Base-by-base conservation (phyloP, 2,329 filamentous ascomycete genomes). In the Hymenoscyphus linearis region DNA sequence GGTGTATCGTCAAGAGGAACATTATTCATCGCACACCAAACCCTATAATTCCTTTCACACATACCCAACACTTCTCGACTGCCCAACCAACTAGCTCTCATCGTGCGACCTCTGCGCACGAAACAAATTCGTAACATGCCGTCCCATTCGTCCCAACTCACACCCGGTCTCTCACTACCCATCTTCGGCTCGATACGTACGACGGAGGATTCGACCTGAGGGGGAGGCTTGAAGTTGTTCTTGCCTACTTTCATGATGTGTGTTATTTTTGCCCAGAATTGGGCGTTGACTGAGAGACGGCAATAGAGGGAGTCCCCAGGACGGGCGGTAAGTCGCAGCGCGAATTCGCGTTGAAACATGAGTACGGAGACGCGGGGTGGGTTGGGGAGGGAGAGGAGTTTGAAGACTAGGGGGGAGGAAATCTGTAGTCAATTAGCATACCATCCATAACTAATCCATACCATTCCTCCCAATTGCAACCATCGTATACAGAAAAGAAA, bases 301-400 rank as follows among this genome's bases (percentile, higher is more conserved):
- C 87, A 92, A 79, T 97, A 98, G 9, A 98, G 84, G 58, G 91
- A 84, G 72, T 97, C 93, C 9, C 91, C 91, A 0, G 93, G 91
- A 52, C 88, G 87, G 14, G 95, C 95, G 60, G 96, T 93, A 37
- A 98, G 80, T 44, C 93, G 85, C 74, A 96, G 86, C 18, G 93
- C 93, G 71, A 97, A 97, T 77, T 98, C 93, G 72, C 92, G 86
- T 79, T 98, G 93, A 71, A 96, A 95, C 92, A 96, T 96, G 77
- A 98, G 91, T 66, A 98, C 85, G 69, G 89, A 93, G 63, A 85
- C 86, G 36, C 93, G 81, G 0, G 95, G 95, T 0, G 92, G 88
- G 52, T 91, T 91, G 4, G 85, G 86, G 65, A 93, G 86, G 31
- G 90, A 85, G 57, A 98, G 84, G 54, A 98, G 85, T 76, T 75